Base-by-base conservation (phyloP, 208 protist genomes). In the Wallacemonas rigidus region DNA sequence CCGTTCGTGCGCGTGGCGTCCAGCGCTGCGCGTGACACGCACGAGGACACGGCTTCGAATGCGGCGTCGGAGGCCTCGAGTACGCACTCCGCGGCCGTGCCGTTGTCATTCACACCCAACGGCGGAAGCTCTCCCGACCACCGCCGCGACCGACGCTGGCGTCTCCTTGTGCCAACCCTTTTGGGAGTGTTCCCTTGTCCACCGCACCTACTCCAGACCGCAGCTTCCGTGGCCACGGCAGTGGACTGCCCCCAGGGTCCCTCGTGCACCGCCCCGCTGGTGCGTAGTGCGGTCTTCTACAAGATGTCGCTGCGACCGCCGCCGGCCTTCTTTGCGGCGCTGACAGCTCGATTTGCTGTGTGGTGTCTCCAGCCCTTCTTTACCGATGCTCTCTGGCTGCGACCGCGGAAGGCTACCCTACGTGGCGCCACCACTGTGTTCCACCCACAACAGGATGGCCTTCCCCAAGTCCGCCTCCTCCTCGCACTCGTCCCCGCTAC, bases 1-100 rank as follows among this genome's bases (percentile, higher is more conserved):
- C 60, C 60, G 38, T 65, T 65, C 60, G 60, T n/a, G 8, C 60
- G 60, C 12, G 60, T 65, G 41, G 4, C 38, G 40, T 65, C 60
- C 12, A 51, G n/a, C 38, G 40, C 15, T 3, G 38, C 56, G 4
- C 36, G 56, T 15, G 56, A 62, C 26, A 5, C 36, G 35, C 15
- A 62, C 56, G 56, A 40, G 56, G 26, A 26, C 26, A 62, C 56
- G 0, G 56, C 43, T 7, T 62, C 56, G 8, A 62, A 62, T 38
- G 56, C 5, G 5, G 56, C 56, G 36, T 62, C 56, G 5, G 56
- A 62, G 38, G 38, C 56, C 3, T 62, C 56, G 12, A 62, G 56
- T 48, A 5, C 41, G 58, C 58, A n/a, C 15, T 64, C 58, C 36
- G 58, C 41, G 58, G 26, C 41, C 26, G 56, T 9, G 9, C 15